phyloP scores from a whole-genome alignment of 1,139 yeast genomes.

The Kurtzmaniella quercitrusa region DNA sequence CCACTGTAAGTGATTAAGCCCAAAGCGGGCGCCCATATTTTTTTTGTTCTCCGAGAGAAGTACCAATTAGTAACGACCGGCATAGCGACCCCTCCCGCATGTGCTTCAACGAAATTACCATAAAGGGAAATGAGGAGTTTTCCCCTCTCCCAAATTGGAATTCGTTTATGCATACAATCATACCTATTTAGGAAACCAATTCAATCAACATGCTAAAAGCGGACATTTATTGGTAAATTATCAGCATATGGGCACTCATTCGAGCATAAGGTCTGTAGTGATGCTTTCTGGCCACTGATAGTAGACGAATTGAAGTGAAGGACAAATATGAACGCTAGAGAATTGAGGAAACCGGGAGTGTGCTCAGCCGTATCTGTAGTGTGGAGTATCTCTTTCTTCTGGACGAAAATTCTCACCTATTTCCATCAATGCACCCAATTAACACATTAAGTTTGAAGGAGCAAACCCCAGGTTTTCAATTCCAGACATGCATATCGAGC shows the following conservation, averaged over 20 bases:
- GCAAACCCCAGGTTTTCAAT: conserved; percentile 1
- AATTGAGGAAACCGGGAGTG: background rate
- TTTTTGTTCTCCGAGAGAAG: background rate
- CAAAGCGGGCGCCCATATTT: background rate
- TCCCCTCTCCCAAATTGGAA: conserved; percentile 7
- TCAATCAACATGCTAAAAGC: conserved; percentile 3
- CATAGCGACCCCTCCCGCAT: conserved; percentile 7
- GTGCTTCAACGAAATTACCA: conserved; percentile 6
- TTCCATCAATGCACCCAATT: background rate
- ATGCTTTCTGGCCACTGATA: background rate
- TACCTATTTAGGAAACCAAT: conserved; percentile 6
- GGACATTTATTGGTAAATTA: background rate
- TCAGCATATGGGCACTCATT: background rate
- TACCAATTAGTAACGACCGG: background rate
- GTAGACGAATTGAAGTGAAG: too few relatives aligned
- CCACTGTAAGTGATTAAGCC: background rate
- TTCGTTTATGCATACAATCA: conserved; percentile 6
- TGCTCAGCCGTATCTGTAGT: too few relatives aligned
- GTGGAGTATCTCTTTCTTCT: too few relatives aligned
- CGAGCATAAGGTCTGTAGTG: background rate
- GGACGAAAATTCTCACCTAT: too few relatives aligned
- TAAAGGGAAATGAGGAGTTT: conserved; percentile 6
- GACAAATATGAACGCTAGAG: too few relatives aligned
- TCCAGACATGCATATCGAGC: conserved; percentile 1
- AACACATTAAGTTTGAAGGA: background rate